A percentile compares a stretch with the other conserved stretches of the same genome.
Evolutionary conservation across 805 yeast species (phyloP).

Genomic region (Nakazawaea wickerhamii): DNA sequence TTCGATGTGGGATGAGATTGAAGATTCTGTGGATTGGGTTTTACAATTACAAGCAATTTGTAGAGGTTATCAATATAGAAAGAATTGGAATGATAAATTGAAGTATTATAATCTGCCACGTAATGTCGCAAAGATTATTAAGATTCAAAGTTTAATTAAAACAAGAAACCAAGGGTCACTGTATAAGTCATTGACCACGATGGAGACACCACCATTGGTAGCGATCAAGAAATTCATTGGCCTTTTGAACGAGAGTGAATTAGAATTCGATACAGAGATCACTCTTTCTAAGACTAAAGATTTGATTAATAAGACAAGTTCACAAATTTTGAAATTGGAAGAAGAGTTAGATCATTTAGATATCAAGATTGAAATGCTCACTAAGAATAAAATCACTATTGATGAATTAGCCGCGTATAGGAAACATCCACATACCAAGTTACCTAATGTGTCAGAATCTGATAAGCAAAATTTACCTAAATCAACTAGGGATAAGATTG

Average conservation of each 20-base stretch:
- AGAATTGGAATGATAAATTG: conserved; percentile 26
- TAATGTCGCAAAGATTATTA: conserved; percentile 56
- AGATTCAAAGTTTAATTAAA: conserved; percentile 69
- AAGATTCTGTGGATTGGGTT: conserved; percentile 35
- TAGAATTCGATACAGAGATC: conserved; percentile 72
- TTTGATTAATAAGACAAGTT: conserved; percentile 62
- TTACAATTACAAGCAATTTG: conserved; percentile 47
- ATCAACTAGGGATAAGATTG: conserved; percentile 47
- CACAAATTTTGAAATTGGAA: conserved; percentile 66
- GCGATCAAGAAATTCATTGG: conserved; percentile 75
- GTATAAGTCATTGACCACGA: conserved; percentile 63
- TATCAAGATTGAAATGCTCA: conserved; percentile 69
- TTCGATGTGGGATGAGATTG: conserved; percentile 45
- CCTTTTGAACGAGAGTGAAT: conserved; percentile 64
- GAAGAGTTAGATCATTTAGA: conserved; percentile 70
- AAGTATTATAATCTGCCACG: conserved; percentile 42
- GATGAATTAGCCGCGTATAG: conserved; percentile 53
- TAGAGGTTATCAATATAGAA: conserved; percentile 44
- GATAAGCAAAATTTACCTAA: conserved; percentile 23
- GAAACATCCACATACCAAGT: conserved; percentile 27
- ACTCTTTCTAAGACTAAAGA: conserved; percentile 63
- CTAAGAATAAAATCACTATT: conserved; percentile 71
- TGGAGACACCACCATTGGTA: conserved; percentile 70
- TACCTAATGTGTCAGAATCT: conserved; percentile 13
- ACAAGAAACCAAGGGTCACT: conserved; percentile 66